These are phyloP conservation scores for Casuarina equisetifolia DNA, from an alignment of 306 rosid species.

Conservation along the genomic window DNA sequence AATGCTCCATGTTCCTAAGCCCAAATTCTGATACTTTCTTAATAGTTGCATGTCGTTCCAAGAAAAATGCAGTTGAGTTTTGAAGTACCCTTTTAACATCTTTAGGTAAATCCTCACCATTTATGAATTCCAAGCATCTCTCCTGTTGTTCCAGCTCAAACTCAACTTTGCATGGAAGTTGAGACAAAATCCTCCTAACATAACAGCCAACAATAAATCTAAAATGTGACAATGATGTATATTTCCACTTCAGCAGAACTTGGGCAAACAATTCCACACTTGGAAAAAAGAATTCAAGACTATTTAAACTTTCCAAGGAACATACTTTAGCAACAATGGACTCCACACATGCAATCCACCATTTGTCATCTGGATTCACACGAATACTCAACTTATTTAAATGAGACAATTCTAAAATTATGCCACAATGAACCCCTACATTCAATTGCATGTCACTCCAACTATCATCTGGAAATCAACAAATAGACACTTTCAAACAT, in stretches of 20 bases:
- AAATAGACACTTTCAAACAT: neutral
- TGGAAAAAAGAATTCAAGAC: conserved; percentile 6
- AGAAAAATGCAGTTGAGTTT: neutral
- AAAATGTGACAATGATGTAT: too few relatives aligned
- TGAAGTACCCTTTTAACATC: conserved; percentile 2
- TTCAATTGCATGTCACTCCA: neutral
- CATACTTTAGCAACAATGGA: neutral
- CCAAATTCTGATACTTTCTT: conserved; percentile 20
- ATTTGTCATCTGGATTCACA: too few relatives aligned
- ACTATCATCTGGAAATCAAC: neutral
- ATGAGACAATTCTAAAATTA: neutral
- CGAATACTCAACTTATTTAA: too few relatives aligned
- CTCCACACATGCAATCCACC: neutral
- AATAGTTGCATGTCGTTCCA: conserved; percentile 9
- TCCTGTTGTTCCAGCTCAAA: conserved; percentile 1
- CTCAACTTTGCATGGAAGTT: neutral
- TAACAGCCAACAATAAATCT: neutral
- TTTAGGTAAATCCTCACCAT: neutral
- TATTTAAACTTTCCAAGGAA: neutral
- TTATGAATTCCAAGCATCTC: neutral
- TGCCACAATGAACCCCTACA: neutral
- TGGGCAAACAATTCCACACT: too few relatives aligned
- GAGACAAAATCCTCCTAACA: neutral
- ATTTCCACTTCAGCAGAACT: too few relatives aligned
- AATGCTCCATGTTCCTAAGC: neutral